A percentile compares a stretch with the other conserved stretches of the same genome.
These are phyloP conservation scores for Amanita subjunquillea DNA, from an alignment of 768 basidiomycete genomes.

Conservation along the genomic window DNA sequence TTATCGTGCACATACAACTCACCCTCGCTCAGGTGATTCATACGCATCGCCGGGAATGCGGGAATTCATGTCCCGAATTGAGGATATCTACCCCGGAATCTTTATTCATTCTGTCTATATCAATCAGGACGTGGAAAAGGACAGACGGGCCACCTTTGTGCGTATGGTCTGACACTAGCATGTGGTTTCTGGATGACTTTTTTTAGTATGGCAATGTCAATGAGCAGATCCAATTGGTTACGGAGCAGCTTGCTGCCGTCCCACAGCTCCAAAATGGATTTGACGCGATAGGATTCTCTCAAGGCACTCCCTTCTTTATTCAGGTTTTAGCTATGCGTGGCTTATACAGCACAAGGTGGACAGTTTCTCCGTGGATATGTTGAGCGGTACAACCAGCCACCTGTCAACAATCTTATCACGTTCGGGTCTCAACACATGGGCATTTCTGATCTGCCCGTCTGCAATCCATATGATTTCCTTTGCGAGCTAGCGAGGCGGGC, in stretches of 20 bases:
- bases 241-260: conserved; percentile 52
- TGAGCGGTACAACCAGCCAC: conserved; percentile 64
- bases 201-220: conserved; percentile 70
- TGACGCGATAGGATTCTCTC: conserved; percentile 83
- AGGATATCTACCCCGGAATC: conserved; percentile 60
- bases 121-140: conserved; percentile 48
- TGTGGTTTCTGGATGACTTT: neutral
- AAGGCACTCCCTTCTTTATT: conserved; percentile 32
- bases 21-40: conserved; percentile 52
- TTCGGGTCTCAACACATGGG: conserved; percentile 89
- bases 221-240: conserved; percentile 54
- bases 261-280: conserved; percentile 62
- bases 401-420: conserved; percentile 72
- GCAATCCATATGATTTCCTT: conserved; percentile 52
- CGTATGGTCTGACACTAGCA: conserved; percentile 17
- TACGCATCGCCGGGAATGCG: conserved; percentile 66
- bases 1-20: conserved; percentile 15
- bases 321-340: neutral
- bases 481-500: conserved; percentile 61
- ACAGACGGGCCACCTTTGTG: conserved; percentile 65
- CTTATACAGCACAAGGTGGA: conserved; percentile 36
- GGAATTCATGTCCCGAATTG: conserved; percentile 47
- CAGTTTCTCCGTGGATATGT: conserved; percentile 85
- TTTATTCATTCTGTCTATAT: conserved; percentile 71
- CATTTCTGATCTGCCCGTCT: conserved; percentile 63